Evolutionary conservation across 352 stramenopile species (phyloP).

Genomic region (Pelagophyceae sp.): DNA sequence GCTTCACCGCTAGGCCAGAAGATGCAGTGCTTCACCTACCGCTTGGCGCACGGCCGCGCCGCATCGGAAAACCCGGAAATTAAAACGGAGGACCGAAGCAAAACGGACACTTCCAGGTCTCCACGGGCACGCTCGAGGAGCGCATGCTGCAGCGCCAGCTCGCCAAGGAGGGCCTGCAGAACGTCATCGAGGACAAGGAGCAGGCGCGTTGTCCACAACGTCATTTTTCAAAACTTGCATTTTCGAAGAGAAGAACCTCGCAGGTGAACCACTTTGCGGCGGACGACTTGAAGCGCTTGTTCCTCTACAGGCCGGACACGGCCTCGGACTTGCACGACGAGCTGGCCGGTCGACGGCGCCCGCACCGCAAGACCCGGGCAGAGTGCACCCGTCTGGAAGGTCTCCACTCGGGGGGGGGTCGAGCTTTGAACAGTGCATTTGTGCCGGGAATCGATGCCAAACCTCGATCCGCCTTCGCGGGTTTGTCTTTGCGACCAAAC

Average conservation of each 20-base stretch:
- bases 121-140: constrained; percentile 81
- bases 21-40: constrained; percentile 95
- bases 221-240: too few relatives aligned
- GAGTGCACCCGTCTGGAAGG: constrained; percentile 56
- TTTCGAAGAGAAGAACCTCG: too few relatives aligned
- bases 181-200: constrained; percentile 96
- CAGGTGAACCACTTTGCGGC: constrained; percentile 81
- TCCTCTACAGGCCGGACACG: constrained; percentile 69
- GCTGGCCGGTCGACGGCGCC: constrained; percentile 53
- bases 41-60: too few relatives aligned
- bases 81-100: too few relatives aligned
- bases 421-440: too few relatives aligned
- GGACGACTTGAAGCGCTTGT: constrained; percentile 65
- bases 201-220: constrained; percentile 55
- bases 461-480: too few relatives aligned
- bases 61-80: too few relatives aligned
- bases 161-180: constrained; percentile 94
- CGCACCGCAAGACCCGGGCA: constrained; percentile 51
- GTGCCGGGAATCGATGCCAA: too few relatives aligned
- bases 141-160: constrained; percentile 70
- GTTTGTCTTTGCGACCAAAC: too few relatives aligned
- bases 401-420: constrained; percentile 39
- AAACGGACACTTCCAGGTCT: too few relatives aligned
- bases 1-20: too few relatives aligned
- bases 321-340: constrained; percentile 92